Base-by-base conservation (phyloP, 768 basidiomycete genomes). In the Scleroderma bovista region DNA sequence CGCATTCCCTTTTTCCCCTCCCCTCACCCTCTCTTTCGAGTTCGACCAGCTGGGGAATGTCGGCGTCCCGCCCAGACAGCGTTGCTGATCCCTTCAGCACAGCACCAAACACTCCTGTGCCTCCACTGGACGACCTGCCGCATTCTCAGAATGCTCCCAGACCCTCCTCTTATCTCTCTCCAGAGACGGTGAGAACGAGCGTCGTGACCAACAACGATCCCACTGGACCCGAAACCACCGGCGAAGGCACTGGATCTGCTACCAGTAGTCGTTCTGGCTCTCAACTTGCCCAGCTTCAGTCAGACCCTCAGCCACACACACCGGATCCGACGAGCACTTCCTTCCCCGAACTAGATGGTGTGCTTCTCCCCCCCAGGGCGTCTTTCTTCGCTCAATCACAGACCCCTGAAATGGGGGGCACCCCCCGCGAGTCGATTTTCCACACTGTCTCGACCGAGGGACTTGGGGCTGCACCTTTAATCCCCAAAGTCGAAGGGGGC, bases 361-460 rank as follows among this genome's bases (percentile, higher is more conserved):
- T 43, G 3, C 22, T 60, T 1, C 48, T 31, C 32, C 64, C 53
- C 13, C 66, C 61, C 3, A 59, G 64, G 43, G 60, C 55, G 22
- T 66, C 60, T 6, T 68, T 60, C 23, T 45, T 66, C 24, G 24
- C 22, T 4, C 41, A 43, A n/a, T 62, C 53, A 6, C 53, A 62
- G 31, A 54, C 50, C 19, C 51, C 50, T 19, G 60, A 65, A 20
- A 44, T 50, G 10, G 29, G 47, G 26, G 29, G 40, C n/a, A 61
- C 57, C 32, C 57, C 59, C 5, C 64, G 52, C 8, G 61, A 56
- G 42, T 65, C 64, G 6, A 17, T 57, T n/a, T 45, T 46, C 6
- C 24, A n/a, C 20, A 23, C 48, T 8, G 50, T 59, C 16, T 54
- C 68, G 6, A 46, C 55, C 0, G 53, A 59, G 15, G 41, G 41